Percentiles rank a stretch among this genome's conserved stretches.
These are phyloP conservation scores for Botrytis porri DNA, from an alignment of 2,329 filamentous ascomycete species.

Conservation along the genomic window DNA sequence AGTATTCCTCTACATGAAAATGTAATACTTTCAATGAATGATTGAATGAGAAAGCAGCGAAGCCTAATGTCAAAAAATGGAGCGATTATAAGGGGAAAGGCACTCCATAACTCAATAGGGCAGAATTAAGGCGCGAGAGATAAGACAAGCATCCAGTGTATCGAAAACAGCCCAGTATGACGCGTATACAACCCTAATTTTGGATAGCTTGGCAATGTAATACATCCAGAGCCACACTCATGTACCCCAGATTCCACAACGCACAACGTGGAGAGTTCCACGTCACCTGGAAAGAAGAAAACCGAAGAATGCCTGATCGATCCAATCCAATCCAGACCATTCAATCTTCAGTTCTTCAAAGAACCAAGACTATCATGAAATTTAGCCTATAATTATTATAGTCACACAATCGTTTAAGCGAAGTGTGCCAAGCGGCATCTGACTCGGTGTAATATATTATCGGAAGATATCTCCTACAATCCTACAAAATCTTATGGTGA, in stretches of 20 bases:
- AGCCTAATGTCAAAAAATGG: background rate
- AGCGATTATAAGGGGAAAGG: background rate
- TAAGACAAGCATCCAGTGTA: background rate
- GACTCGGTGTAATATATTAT: background rate
- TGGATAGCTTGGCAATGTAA: background rate
- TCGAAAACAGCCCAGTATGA: background rate
- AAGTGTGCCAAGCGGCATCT: slow-evolving; percentile 2
- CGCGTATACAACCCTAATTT: background rate
- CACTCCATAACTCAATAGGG: background rate
- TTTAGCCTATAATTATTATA: background rate
- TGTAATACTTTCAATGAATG: no score
- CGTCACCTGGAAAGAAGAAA: background rate
- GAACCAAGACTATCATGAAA: background rate
- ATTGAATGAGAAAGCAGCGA: background rate
- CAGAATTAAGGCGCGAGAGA: background rate
- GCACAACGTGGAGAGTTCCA: background rate
- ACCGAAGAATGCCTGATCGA: background rate
- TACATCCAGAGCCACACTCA: background rate
- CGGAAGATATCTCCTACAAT: background rate
- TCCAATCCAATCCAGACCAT: background rate
- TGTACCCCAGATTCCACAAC: background rate
- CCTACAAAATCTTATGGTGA: background rate
- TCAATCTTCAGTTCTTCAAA: background rate
- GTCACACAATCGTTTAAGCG: background rate
- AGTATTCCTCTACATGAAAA: background rate